Percentiles rank a stretch among this genome's conserved stretches.
These are phyloP conservation scores for Vaccinium macrocarpon DNA, from an alignment of 148 eudicot genomes.

Conservation along the genomic window DNA sequence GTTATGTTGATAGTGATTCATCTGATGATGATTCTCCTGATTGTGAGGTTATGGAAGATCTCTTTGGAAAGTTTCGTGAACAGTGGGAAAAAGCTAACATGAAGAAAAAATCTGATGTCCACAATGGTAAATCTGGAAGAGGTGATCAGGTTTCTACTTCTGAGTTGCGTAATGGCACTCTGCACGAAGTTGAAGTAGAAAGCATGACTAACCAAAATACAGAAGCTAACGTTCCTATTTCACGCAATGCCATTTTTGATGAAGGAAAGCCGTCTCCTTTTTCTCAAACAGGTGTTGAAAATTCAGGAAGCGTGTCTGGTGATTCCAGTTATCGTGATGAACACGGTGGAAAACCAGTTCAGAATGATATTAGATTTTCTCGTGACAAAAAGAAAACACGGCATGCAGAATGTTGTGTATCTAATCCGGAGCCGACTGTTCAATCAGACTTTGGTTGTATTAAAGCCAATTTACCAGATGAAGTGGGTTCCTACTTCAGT, in stretches of 20 bases:
- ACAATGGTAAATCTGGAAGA: constrained; percentile 22
- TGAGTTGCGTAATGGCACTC: constrained; percentile 22
- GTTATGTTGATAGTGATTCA: constrained; percentile 49
- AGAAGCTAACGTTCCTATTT: constrained; percentile 9
- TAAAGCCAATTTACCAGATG: constrained; percentile 13
- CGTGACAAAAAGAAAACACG: constrained; percentile 12
- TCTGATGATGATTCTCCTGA: constrained; percentile 62
- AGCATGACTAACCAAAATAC: constrained; percentile 14
- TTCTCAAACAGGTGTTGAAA: constrained; percentile 6
- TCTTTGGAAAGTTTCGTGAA: constrained; percentile 46
- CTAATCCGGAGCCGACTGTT: constrained; percentile 17
- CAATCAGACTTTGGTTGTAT: constrained; percentile 3
- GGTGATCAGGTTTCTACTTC: constrained; percentile 28
- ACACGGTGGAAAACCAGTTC: background rate
- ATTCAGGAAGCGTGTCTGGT: constrained; percentile 7
- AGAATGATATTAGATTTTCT: background rate
- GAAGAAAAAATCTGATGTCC: constrained; percentile 33
- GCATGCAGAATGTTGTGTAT: constrained; percentile 10
- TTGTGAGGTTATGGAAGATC: constrained; percentile 69
- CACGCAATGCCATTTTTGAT: constrained; percentile 19
- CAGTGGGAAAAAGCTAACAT: constrained; percentile 68
- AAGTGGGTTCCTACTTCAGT: constrained; percentile 14
- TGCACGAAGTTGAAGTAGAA: constrained; percentile 23
- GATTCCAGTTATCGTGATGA: constrained; percentile 8
- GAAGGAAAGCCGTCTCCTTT: constrained; percentile 18